A percentile compares a stretch with the other conserved stretches of the same genome.
Conservation (phyloP, 345 rosid genomes). For the Camelina hispida region DNA sequence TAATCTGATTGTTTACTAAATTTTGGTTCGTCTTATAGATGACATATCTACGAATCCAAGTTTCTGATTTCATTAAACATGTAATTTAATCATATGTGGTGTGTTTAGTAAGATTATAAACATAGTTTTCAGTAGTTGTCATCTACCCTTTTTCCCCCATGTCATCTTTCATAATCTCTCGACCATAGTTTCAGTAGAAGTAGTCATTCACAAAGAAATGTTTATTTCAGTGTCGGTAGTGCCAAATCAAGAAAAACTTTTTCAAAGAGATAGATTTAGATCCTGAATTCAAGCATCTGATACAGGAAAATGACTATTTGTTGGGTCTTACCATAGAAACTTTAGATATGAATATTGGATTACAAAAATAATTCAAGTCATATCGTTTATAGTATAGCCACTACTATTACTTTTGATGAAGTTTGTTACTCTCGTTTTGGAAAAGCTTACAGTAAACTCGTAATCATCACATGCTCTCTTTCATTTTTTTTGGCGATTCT, state of each 20-base stretch:
- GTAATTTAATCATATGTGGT: background rate
- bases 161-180: background rate
- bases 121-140: background rate
- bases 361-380: background rate
- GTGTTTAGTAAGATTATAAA: background rate
- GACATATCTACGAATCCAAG: background rate
- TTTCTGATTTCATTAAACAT: background rate
- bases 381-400: background rate
- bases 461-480: slow-evolving; percentile 18
- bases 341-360: background rate
- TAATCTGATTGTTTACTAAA: background rate
- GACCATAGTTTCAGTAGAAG: background rate
- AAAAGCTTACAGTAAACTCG: slow-evolving; percentile 9
- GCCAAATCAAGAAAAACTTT: background rate
- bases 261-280: background rate
- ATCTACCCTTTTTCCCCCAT: background rate
- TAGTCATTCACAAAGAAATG: background rate
- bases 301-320: background rate
- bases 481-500: background rate
- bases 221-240: slow-evolving; percentile 20
- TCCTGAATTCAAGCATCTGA: background rate
- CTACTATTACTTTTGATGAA: background rate
- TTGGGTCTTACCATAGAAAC: background rate
- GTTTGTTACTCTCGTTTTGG: background rate
- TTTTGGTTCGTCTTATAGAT: background rate